Conservation (phyloP, 768 basidiomycete genomes). For the Gelatoporia subvermispora region DNA sequence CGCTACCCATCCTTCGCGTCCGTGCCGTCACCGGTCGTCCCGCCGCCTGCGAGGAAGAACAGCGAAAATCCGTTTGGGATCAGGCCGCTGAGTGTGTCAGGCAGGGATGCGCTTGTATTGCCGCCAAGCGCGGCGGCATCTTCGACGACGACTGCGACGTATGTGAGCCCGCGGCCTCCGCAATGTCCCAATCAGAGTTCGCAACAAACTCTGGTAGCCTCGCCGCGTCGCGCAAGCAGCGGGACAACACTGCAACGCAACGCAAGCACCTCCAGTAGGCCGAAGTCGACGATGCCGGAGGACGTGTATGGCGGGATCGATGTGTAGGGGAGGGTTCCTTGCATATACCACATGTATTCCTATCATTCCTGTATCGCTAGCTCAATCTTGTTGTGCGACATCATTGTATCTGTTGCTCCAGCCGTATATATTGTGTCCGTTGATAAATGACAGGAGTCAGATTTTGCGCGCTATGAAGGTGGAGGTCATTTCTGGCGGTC, state of each 20-base stretch:
- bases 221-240: not conserved
- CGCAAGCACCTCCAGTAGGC: too few species aligned
- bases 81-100: too few species aligned
- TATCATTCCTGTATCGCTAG: not conserved
- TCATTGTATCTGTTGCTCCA: not conserved
- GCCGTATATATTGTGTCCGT: not conserved
- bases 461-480: not conserved
- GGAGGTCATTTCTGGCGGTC: not conserved
- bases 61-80: too few species aligned
- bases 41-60: not conserved
- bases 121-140: too few species aligned
- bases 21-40: slow-evolving; percentile 8
- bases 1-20: slow-evolving; percentile 27
- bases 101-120: too few species aligned
- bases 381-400: not conserved
- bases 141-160: too few species aligned
- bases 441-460: not conserved
- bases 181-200: not conserved
- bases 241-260: not conserved
- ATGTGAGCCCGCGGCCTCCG: too few species aligned
- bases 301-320: slow-evolving; percentile 14
- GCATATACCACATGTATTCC: not conserved
- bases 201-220: not conserved
- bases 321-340: not conserved
- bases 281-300: slow-evolving; percentile 7